Base-by-base conservation (phyloP, 257 asterid genomes). In the Solanum bulbocastanum region DNA sequence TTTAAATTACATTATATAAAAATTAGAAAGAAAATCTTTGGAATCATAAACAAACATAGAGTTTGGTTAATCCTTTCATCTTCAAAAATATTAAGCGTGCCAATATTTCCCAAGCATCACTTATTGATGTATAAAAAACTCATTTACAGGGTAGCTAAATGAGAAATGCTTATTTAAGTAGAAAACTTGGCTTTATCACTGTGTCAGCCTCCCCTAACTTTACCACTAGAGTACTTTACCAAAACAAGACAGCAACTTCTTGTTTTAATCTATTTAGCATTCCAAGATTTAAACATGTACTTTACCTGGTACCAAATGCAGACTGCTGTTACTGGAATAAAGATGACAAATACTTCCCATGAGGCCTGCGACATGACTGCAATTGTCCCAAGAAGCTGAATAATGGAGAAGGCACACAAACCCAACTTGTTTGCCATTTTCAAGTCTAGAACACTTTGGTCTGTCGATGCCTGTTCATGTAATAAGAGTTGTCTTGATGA, bases 361-460 rank as follows among this genome's bases (percentile, higher is more conserved):
- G 99, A 98, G 58, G 92, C 99, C 91, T 96, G 98, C 75, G 98
- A 96, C 99, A 96, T 96, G 71, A 96, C 99, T 23, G 95, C 95
- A 87, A 95, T 89, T 58, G 99, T 96, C 78, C 98, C 98, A 11
- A 96, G 96, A 87, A 95, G 92, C 93, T 94, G 98, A 88, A 96
- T 94, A 13, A 95, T 91, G 16, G 98, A 95, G 92, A 95, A 95
- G 27, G 99, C 99, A 83, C 98, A 95, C 99, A 97, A 96, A 8
- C 98, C 98, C 89, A 96, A 86, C 90, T 35, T 95, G 93, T 69
- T 91, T 22, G 96, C 98, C 94, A 96, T 92, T 92, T 96, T 98
- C 97, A 95, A 90, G 92, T 96, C 99, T 62, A 96, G 88, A 46
- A 96, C 95, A 65, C 98, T 96, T 92, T 96, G 99, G 85, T 96